phyloP scores from a whole-genome alignment of 768 basidiomycete genomes.

The Suillus cothurnatus region DNA sequence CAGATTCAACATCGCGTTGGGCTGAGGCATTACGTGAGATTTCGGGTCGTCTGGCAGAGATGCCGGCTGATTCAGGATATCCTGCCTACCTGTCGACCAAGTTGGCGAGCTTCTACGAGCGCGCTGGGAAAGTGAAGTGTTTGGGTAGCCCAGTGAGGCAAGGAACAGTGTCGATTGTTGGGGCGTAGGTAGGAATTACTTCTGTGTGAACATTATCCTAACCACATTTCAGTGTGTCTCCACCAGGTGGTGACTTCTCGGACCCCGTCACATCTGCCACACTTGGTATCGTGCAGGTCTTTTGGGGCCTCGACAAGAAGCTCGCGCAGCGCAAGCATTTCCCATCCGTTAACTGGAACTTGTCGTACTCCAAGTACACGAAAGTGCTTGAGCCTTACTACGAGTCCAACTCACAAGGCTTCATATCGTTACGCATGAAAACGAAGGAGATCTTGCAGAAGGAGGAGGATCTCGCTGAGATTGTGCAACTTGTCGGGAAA shows the following conservation, averaged over 20 bases:
- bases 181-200: constrained; percentile 73
- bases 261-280: constrained; percentile 98
- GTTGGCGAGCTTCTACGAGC: constrained; percentile 97
- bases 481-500: constrained; percentile 99
- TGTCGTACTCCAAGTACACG: constrained; percentile 99
- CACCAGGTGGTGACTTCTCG: constrained; percentile 98
- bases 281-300: constrained; percentile 98
- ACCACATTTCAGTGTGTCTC: constrained; percentile 73
- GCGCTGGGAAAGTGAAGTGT: constrained; percentile 94
- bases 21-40: constrained; percentile 99
- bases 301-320: constrained; percentile 99
- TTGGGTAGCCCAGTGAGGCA: constrained; percentile 85
- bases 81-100: constrained; percentile 97
- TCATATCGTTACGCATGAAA: constrained; percentile 87
- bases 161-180: constrained; percentile 97
- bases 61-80: constrained; percentile 99
- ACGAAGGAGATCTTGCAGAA: constrained; percentile 98
- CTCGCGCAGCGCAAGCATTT: constrained; percentile 99
- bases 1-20: constrained; percentile 98
- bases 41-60: constrained; percentile 97
- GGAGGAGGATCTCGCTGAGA: constrained; percentile 97
- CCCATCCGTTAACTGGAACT: constrained; percentile 99
- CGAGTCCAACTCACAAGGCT: constrained; percentile 89
- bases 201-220: constrained; percentile 4
- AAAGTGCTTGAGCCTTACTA: constrained; percentile 93